Conservation (phyloP, 345 rosid genomes). For the Lepidium sativum region DNA sequence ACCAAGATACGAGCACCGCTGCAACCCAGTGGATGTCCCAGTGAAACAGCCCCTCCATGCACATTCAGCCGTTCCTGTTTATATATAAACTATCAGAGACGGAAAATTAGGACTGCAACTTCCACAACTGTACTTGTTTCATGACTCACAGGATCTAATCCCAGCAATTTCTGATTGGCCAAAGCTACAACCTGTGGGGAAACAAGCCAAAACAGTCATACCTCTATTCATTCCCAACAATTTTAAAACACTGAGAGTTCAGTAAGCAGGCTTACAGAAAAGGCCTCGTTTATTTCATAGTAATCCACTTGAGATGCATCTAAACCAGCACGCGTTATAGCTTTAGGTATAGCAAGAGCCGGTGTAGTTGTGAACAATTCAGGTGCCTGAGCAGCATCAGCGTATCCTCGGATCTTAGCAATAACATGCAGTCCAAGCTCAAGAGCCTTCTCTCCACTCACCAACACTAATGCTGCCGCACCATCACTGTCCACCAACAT, state of each 20-base stretch:
- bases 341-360: slow-evolving; percentile 91
- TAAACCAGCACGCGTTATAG: slow-evolving; percentile 69
- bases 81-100: background rate
- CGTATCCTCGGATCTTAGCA: slow-evolving; percentile 76
- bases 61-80: slow-evolving; percentile 66
- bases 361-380: slow-evolving; percentile 86
- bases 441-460: slow-evolving; percentile 77
- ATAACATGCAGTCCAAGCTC: slow-evolving; percentile 75
- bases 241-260: background rate
- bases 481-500: slow-evolving; percentile 61
- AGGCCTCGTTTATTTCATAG: slow-evolving; percentile 94
- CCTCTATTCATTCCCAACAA: background rate
- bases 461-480: slow-evolving; percentile 91
- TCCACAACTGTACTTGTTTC: background rate
- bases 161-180: slow-evolving; percentile 69
- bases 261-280: slow-evolving; percentile 47
- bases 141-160: slow-evolving; percentile 71
- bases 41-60: slow-evolving; percentile 89
- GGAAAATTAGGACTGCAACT: background rate
- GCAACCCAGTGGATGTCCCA: slow-evolving; percentile 98
- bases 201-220: slow-evolving; percentile 7
- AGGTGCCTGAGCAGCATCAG: slow-evolving; percentile 99
- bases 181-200: slow-evolving; percentile 70
- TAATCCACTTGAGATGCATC: slow-evolving; percentile 77
- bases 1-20: slow-evolving; percentile 94